phyloP scores from a whole-genome alignment of 805 yeast genomes.

The Maudiozyma saulgeensis region DNA sequence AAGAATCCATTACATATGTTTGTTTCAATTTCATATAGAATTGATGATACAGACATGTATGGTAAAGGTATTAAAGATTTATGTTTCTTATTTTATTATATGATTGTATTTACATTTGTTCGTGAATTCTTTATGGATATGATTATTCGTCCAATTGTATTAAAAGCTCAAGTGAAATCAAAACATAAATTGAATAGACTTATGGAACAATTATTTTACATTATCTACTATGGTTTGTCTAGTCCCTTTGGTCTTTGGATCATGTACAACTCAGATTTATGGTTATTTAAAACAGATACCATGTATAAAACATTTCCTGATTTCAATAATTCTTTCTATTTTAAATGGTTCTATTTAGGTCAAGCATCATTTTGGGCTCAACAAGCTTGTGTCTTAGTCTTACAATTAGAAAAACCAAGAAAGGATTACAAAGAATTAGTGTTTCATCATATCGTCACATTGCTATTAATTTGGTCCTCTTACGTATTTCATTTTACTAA shows the following conservation, averaged over 20 bases:
- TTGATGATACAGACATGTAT: slow-evolving; percentile 53
- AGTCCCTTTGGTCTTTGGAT: slow-evolving; percentile 87
- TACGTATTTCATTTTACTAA: slow-evolving; percentile 93
- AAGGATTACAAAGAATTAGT: slow-evolving; percentile 87
- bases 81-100: slow-evolving; percentile 66
- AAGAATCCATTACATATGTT: slow-evolving; percentile 58
- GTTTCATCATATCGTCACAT: slow-evolving; percentile 87
- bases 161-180: slow-evolving; percentile 30
- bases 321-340: slow-evolving; percentile 52
- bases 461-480: slow-evolving; percentile 75
- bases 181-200: slow-evolving; percentile 60
- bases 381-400: slow-evolving; percentile 72
- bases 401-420: slow-evolving; percentile 90
- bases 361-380: slow-evolving; percentile 98
- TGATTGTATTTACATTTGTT: slow-evolving; percentile 78
- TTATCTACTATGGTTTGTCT: slow-evolving; percentile 66
- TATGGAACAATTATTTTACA: slow-evolving; percentile 85
- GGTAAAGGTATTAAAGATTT: slow-evolving; percentile 86
- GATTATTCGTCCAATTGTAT: slow-evolving; percentile 64
- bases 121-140: slow-evolving; percentile 89
- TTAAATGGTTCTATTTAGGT: slow-evolving; percentile 78
- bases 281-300: slow-evolving; percentile 81
- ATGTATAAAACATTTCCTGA: slow-evolving; percentile 83
- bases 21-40: slow-evolving; percentile 54
- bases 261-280: slow-evolving; percentile 73